Evolutionary conservation across 495 filamentous ascomycete species (phyloP).

Genomic region (Coniosporium apollinis): DNA sequence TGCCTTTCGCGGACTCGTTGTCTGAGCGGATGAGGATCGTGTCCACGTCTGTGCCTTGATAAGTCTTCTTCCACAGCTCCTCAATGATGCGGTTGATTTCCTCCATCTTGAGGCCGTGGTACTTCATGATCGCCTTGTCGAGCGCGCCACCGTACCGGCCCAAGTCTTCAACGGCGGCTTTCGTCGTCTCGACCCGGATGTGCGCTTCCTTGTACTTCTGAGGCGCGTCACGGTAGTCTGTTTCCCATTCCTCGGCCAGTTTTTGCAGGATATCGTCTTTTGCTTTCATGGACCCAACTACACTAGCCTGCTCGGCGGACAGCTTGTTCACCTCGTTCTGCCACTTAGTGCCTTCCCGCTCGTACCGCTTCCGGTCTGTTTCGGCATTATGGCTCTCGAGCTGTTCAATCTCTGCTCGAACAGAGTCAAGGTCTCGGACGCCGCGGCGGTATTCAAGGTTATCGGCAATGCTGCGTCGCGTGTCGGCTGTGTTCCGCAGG

Average conservation of each 20-base stretch:
- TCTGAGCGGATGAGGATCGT: slow-evolving; percentile 89
- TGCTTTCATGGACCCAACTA: slow-evolving; percentile 55
- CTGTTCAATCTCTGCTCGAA: slow-evolving; percentile 54
- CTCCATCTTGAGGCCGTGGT: slow-evolving; percentile 91
- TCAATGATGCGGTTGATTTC: slow-evolving; percentile 91
- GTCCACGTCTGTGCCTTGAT: slow-evolving; percentile 95
- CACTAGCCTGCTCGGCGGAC: slow-evolving; percentile 39
- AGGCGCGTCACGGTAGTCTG: slow-evolving; percentile 74
- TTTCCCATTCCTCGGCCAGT: slow-evolving; percentile 59
- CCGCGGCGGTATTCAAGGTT: slow-evolving; percentile 72
- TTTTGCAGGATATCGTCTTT: slow-evolving; percentile 65
- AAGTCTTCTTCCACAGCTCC: slow-evolving; percentile 92
- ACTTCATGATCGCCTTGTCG: slow-evolving; percentile 93
- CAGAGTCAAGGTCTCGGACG: slow-evolving; percentile 43
- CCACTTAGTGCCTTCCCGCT: slow-evolving; percentile 44
- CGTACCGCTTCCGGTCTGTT: slow-evolving; percentile 60
- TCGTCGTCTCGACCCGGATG: slow-evolving; percentile 83
- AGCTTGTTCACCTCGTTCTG: slow-evolving; percentile 44
- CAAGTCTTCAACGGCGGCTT: slow-evolving; percentile 81
- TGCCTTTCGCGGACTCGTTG: slow-evolving; percentile 55
- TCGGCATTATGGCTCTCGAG: slow-evolving; percentile 68
- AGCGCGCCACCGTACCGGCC: slow-evolving; percentile 62
- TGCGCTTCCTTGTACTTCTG: slow-evolving; percentile 70
- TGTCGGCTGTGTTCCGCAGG: slow-evolving; percentile 58
- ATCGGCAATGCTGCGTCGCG: slow-evolving; percentile 66